phyloP scores from a whole-genome alignment of 257 asterid species.

The Eustoma russellianum region DNA sequence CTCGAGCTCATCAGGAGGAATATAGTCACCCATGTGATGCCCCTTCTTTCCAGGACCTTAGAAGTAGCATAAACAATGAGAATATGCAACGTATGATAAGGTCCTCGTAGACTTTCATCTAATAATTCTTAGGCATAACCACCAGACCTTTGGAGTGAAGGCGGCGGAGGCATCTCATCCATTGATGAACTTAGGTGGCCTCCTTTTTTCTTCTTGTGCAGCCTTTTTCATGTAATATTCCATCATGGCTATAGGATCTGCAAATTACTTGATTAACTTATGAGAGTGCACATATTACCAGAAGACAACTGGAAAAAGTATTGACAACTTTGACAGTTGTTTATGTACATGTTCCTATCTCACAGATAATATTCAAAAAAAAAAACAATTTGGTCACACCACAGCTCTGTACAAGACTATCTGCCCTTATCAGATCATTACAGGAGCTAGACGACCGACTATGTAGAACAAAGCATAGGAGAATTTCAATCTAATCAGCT shows the following conservation, averaged over 20 bases:
- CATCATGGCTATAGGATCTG: slow-evolving; percentile 94
- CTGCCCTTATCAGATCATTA: too few relatives aligned
- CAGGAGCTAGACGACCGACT: too few relatives aligned
- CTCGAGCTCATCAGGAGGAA: slow-evolving; percentile 85
- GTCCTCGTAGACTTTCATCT: background rate
- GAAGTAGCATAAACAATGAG: background rate
- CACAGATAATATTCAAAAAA: too few relatives aligned
- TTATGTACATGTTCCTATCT: too few relatives aligned
- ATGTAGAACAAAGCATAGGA: too few relatives aligned
- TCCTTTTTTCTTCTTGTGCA: slow-evolving; percentile 68
- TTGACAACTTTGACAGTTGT: too few relatives aligned
- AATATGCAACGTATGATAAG: background rate
- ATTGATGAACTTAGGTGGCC: slow-evolving; percentile 60
- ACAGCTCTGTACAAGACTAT: too few relatives aligned
- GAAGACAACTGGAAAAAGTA: too few relatives aligned
- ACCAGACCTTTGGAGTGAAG: slow-evolving; percentile 57
- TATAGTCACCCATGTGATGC: slow-evolving; percentile 96
- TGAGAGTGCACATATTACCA: too few relatives aligned
- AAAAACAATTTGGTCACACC: too few relatives aligned
- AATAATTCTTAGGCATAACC: background rate
- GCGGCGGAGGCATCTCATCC: slow-evolving; percentile 98
- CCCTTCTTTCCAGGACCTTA: slow-evolving; percentile 57
- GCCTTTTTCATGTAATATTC: slow-evolving; percentile 91
- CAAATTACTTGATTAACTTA: background rate
- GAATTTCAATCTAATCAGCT: too few relatives aligned